Base-by-base conservation (phyloP, 2,329 filamentous ascomycete species). In the Ramularia endophylla region DNA sequence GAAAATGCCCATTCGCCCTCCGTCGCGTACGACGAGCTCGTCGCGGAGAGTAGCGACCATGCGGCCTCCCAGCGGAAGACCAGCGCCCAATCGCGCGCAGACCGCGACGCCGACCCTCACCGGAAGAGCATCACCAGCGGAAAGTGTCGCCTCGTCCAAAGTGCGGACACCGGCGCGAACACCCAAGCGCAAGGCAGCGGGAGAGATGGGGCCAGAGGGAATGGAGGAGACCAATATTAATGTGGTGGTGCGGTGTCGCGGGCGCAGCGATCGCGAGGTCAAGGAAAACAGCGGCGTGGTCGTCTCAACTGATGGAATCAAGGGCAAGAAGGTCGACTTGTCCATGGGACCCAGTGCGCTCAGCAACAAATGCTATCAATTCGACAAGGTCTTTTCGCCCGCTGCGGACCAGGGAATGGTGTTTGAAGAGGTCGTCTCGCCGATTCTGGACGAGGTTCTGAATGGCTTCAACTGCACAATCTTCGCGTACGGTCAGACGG, bases 381-480 rank as follows among this genome's bases (percentile, higher is more conserved):
- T 98, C 62, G 92, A 98, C 66, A 92, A 90, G 60, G 92, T 97
- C 51, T 98, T 95, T 59, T 95, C 92, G 1, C 85, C 85, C 1
- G 92, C 90, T 1, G 90, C 92, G 1, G 92, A 97, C 58, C 92
- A 98, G 66, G 78, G 74, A 38, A 94, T 94, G 76, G 74, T 98
- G 7, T 98, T 92, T 60, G 90, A 98, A 52, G 90, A 97, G 65
- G 89, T 94, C 4, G 92, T 97, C 12, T 81, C 83, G 51, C 94
- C 94, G 0, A 90, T 98, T 42, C 61, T 98, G 25, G 87, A 94
- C 54, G 89, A 98, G 76, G 95, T 97, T 74, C 76, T 98, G 30
- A 77, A 81, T 17, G 92, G 92, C 38, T 97, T 87, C 69, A 98
- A 98, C 64, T 98, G 92, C 68, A 98, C 92, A 4, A 95, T 98